Evolutionary conservation across 208 protist species (phyloP).

Genomic region (Acanthamoeba castellanii): DNA sequence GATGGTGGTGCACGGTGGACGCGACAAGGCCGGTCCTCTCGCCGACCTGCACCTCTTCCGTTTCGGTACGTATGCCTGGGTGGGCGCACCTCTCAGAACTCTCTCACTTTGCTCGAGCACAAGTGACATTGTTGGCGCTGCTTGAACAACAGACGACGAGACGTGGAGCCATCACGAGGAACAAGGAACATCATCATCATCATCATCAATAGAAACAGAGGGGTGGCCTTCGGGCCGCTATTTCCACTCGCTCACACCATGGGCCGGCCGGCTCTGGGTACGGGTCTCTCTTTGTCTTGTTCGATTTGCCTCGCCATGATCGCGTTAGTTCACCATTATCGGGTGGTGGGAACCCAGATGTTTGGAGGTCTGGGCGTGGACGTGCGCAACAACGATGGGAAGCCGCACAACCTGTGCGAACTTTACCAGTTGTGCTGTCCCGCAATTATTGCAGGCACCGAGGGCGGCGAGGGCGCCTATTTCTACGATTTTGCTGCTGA

Average conservation of each 20-base stretch:
- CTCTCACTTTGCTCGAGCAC: background rate
- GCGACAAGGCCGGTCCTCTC: background rate
- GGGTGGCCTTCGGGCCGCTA: slow-evolving; percentile 17
- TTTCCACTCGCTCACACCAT: slow-evolving; percentile 13
- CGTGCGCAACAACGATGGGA: background rate
- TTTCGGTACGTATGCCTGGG: background rate
- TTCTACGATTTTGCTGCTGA: too few relatives aligned
- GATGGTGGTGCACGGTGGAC: slow-evolving; percentile 42
- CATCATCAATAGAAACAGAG: background rate
- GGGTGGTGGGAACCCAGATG: background rate
- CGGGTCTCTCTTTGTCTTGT: background rate
- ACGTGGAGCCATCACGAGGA: background rate
- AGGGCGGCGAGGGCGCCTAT: too few relatives aligned
- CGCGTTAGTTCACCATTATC: background rate
- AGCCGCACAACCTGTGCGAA: background rate
- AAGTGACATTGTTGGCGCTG: background rate
- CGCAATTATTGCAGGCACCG: too few relatives aligned
- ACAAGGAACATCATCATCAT: background rate
- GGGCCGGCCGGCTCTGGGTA: background rate
- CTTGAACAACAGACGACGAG: background rate
- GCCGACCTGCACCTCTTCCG: background rate
- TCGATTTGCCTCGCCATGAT: too few relatives aligned
- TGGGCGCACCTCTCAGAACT: background rate
- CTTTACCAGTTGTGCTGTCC: background rate
- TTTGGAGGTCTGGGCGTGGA: background rate